Evolutionary conservation across 805 yeast genomes (phyloP), one percentile per base, ranked within the genome.

Genomic region (Yamadazyma olivae): DNA sequence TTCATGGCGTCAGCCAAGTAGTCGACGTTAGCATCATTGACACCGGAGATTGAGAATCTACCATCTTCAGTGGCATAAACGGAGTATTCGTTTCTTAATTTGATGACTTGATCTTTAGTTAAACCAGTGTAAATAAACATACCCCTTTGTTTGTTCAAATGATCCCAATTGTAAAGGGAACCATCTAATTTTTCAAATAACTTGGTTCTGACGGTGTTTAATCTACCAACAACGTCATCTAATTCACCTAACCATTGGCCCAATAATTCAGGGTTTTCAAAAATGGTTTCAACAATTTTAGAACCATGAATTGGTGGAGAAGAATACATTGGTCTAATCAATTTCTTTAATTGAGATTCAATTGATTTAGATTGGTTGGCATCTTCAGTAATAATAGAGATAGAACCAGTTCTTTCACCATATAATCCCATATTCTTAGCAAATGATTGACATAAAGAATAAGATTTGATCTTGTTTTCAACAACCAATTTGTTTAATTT

Each of bases 231-330:
- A 82, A 91, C 93, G 18, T 64, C 60, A 56, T 75, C 69, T 52
- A 91, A 90, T 59, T 91, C 96, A 27, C 63, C 50, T 50, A 81
- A 77, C 99, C 99, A 91, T 56, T 81, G 82, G 8, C 56, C 44
- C 59, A 75, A 76, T 39, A 90, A 74, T 16, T 63, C 64, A 33
- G 40, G 45, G 40, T 77, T 70, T 46, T 78, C 69, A 38, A 91
- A 73, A 33, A 91, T 83, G 51, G 77, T 69, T 56, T 84, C 84
- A 16, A 89, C 99, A 39, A 91, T 77, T 53, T 88, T 81, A 15
- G 96, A 84, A 13, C 99, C 98, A 62, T 89, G 91, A 41, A 87
- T 83, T 36, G 98, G 96, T 22, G 98, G 97, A 46, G 93, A 87
- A 5, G 96, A 88, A 68, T 86, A 84, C 54, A 85, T 76, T 26